Evolutionary conservation across 345 rosid genomes (phyloP).

Genomic region (Turritis glabra): DNA sequence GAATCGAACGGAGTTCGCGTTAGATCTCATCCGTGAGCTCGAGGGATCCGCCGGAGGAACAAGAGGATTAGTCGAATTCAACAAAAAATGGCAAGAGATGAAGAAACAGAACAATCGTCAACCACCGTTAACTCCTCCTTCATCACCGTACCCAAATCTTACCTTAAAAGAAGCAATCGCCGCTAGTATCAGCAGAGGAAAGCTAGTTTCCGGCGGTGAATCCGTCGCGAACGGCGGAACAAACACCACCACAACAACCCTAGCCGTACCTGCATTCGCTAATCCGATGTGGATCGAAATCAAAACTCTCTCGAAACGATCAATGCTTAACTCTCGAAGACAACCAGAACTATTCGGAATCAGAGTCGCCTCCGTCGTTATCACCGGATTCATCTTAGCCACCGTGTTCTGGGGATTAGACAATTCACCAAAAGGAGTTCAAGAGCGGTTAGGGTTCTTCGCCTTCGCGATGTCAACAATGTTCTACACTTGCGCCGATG

Average conservation of each 20-base stretch:
- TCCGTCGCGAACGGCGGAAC: constrained; percentile 35
- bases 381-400: constrained; percentile 89
- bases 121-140: constrained; percentile 40
- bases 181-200: constrained; percentile 86
- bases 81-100: constrained; percentile 71
- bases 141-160: constrained; percentile 44
- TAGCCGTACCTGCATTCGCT: constrained; percentile 81
- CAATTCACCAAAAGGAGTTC: constrained; percentile 82
- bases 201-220: constrained; percentile 67
- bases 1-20: constrained; percentile 82
- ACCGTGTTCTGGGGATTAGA: constrained; percentile 90
- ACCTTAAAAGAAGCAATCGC: constrained; percentile 90
- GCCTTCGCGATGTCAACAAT: constrained; percentile 99
- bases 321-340: constrained; percentile 62
- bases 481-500: constrained; percentile 95
- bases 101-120: constrained; percentile 44
- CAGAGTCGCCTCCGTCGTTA: constrained; percentile 70
- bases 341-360: constrained; percentile 84
- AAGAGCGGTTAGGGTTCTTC: constrained; percentile 84
- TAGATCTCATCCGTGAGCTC: constrained; percentile 82
- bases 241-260: constrained; percentile 28
- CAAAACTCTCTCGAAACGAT: constrained; percentile 64
- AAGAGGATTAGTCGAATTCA: constrained; percentile 74
- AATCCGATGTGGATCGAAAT: constrained; percentile 88
- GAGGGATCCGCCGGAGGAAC: constrained; percentile 90